A percentile compares a stretch with the other conserved stretches of the same genome.
phyloP scores from a whole-genome alignment of 768 basidiomycete species.

The Fibroporia radiculosa region DNA sequence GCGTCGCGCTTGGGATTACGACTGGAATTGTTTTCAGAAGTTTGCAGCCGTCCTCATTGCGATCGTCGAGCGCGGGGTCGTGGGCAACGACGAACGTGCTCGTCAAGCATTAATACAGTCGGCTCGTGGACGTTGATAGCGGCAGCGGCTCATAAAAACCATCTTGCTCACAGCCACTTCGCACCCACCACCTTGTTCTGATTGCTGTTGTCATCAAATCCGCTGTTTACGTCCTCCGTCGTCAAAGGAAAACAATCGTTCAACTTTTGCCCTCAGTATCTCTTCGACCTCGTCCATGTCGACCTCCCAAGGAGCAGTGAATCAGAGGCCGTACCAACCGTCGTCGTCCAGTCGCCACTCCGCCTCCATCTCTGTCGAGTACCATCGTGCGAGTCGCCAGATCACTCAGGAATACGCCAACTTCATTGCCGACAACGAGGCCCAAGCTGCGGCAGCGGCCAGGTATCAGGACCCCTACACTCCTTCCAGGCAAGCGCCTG shows the following conservation, averaged over 20 bases:
- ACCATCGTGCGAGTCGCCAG: slow-evolving; percentile 66
- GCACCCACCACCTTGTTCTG: slow-evolving; percentile 1
- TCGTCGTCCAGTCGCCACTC: slow-evolving; percentile 27
- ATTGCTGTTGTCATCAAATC: background rate
- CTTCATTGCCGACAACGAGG: slow-evolving; percentile 53
- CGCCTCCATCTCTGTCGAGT: slow-evolving; percentile 63
- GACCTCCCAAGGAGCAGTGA: slow-evolving; percentile 37
- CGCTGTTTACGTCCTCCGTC: background rate
- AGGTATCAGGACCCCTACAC: slow-evolving; percentile 32
- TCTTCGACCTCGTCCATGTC: slow-evolving; percentile 13
- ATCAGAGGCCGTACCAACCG: slow-evolving; percentile 36
- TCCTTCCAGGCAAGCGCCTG: slow-evolving; percentile 39
- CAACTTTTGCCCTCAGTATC: background rate
- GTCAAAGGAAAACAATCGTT: background rate
- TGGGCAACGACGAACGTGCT: background rate
- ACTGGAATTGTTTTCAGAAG: too few species aligned
- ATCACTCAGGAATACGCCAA: slow-evolving; percentile 74
- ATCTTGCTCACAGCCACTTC: slow-evolving; percentile 1
- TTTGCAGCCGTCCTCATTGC: background rate
- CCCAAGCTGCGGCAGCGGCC: slow-evolving; percentile 46
- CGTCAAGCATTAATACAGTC: background rate
- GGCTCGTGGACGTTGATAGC: background rate
- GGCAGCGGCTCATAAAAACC: background rate
- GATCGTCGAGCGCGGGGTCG: background rate
- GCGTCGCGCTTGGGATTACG: background rate